phyloP scores from a whole-genome alignment of 139 green algal genomes.

The Nannochloris sp. region DNA sequence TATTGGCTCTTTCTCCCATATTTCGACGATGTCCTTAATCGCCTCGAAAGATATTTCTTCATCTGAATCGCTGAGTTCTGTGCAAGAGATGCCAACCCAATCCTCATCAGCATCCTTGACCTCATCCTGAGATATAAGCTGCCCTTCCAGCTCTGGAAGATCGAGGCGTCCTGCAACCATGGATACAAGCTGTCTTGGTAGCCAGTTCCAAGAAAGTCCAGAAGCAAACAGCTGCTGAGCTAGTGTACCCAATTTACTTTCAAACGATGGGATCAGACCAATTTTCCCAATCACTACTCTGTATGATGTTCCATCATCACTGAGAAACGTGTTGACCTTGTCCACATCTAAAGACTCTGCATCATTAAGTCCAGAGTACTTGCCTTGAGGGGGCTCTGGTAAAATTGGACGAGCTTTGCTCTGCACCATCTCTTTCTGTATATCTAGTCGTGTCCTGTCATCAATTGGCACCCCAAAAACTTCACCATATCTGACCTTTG shows the following conservation, averaged over 20 bases:
- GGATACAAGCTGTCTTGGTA: slow-evolving; percentile 16
- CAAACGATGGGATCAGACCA: neutral
- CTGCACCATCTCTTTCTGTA: neutral
- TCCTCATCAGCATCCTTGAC: neutral
- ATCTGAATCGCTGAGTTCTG: neutral
- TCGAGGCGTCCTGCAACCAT: slow-evolving; percentile 2
- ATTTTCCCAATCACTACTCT: too few species aligned
- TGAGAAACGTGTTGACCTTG: too few species aligned
- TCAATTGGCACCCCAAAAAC: slow-evolving; percentile 5
- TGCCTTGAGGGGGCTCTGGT: neutral
- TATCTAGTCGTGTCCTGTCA: slow-evolving; percentile 7
- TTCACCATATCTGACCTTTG: slow-evolving; percentile 1
- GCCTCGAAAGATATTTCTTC: neutral
- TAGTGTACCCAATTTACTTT: slow-evolving; percentile 10
- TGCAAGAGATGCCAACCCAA: neutral
- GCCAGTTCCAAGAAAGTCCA: slow-evolving; percentile 1
- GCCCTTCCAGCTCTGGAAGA: slow-evolving; percentile 8
- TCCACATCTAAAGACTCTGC: neutral
- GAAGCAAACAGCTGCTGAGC: neutral
- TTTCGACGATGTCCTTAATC: neutral
- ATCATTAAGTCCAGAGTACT: neutral
- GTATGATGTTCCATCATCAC: too few species aligned
- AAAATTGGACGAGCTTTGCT: neutral
- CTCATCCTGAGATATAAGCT: slow-evolving; percentile 1
- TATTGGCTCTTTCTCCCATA: neutral